These are phyloP conservation scores for Apiospora rasikravindrae DNA, from an alignment of 2,329 filamentous ascomycete species.

Conservation along the genomic window DNA sequence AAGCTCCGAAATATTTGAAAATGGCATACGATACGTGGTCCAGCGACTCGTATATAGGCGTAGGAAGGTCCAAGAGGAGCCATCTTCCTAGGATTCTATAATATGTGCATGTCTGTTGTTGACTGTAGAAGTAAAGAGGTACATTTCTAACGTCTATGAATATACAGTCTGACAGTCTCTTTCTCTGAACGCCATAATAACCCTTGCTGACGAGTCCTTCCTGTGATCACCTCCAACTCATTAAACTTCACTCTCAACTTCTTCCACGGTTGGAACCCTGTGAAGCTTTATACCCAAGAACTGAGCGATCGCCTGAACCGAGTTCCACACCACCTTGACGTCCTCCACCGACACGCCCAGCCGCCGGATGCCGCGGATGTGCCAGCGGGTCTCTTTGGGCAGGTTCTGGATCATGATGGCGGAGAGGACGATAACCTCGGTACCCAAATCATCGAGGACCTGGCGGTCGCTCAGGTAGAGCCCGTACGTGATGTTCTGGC, in stretches of 20 bases:
- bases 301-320: conserved; percentile 30
- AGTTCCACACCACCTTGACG: conserved; percentile 40
- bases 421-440: conserved; percentile 57
- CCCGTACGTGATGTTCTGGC: conserved; percentile 61
- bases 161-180: background rate
- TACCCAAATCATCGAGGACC: conserved; percentile 59
- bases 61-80: background rate
- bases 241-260: conserved; percentile 35
- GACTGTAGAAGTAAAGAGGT: background rate
- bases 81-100: background rate
- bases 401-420: conserved; percentile 66
- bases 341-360: conserved; percentile 53
- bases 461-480: conserved; percentile 61
- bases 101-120: background rate
- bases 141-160: background rate
- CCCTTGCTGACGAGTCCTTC: background rate
- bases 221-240: background rate
- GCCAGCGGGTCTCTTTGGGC: conserved; percentile 57
- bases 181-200: background rate
- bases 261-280: conserved; percentile 35
- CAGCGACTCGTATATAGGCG: background rate
- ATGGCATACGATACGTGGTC: background rate
- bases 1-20: background rate
- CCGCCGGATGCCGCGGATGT: conserved; percentile 54
- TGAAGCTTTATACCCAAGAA: conserved; percentile 32